These are phyloP conservation scores for Bathelium albidoporum DNA, from an alignment of 495 filamentous ascomycete species.

Conservation along the genomic window DNA sequence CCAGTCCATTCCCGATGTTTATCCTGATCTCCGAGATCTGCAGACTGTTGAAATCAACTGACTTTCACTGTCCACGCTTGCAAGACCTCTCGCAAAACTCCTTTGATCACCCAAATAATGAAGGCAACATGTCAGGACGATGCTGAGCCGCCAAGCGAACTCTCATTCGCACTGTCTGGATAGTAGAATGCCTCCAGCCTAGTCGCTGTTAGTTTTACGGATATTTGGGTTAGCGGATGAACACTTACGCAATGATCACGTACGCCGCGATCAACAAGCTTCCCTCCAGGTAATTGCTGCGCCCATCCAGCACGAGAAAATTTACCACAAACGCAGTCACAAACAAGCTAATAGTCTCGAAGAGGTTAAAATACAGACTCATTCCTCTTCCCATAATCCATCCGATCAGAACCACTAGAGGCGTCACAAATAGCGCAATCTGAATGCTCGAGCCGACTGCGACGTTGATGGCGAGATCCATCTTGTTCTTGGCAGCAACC, in stretches of 20 bases:
- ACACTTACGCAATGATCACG: conserved; percentile 54
- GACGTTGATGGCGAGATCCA: conserved; percentile 88
- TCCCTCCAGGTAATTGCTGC: conserved; percentile 84
- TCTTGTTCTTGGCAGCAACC: conserved; percentile 88
- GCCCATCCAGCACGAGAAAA: conserved; percentile 77
- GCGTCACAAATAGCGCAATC: conserved; percentile 82
- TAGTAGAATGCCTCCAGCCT: conserved; percentile 20
- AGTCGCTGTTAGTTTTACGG: too few species aligned
- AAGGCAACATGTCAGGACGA: too few species aligned
- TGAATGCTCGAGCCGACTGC: conserved; percentile 84
- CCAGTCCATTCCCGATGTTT: neutral
- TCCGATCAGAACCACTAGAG: conserved; percentile 77
- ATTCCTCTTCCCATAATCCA: conserved; percentile 76
- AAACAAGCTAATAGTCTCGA: conserved; percentile 80
- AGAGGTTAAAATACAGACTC: conserved; percentile 83
- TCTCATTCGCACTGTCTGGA: conserved; percentile 13
- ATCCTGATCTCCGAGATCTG: neutral
- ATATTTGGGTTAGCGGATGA: neutral
- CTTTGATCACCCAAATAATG: too few species aligned
- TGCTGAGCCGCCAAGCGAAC: conserved; percentile 10
- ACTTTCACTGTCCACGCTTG: neutral
- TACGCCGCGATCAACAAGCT: conserved; percentile 73
- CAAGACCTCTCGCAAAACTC: too few species aligned
- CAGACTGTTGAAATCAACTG: neutral
- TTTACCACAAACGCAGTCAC: conserved; percentile 84